Percentiles rank a stretch among this genome's conserved stretches.
Evolutionary conservation across 1,284 basidiomycete species (phyloP).

Genomic region (Cerrena zonata): DNA sequence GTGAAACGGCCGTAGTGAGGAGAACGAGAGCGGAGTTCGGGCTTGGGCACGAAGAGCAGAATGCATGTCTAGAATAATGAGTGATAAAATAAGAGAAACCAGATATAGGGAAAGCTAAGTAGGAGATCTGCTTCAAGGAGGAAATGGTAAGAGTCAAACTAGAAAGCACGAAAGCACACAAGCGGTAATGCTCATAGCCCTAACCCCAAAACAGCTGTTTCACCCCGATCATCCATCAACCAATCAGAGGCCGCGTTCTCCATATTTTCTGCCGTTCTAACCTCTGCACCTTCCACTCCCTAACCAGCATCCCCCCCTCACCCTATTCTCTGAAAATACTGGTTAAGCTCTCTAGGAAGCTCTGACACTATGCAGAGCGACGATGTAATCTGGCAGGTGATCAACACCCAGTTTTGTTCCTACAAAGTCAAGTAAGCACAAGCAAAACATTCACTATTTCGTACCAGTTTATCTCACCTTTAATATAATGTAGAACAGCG

Average conservation of each 20-base stretch:
- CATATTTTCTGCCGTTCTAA: constrained; percentile 4
- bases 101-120: not conserved
- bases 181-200: not conserved
- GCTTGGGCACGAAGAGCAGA: too few relatives aligned
- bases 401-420: constrained; percentile 90
- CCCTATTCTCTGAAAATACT: too few relatives aligned
- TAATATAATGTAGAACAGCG: constrained; percentile 54
- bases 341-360: not conserved
- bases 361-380: constrained; percentile 70
- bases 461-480: not conserved
- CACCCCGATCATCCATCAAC: not conserved
- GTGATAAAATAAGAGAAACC: too few relatives aligned
- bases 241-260: not conserved
- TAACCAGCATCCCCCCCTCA: not conserved
- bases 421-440: constrained; percentile 93
- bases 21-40: not conserved
- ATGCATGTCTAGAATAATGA: not conserved
- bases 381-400: constrained; percentile 94
- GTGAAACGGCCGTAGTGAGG: not conserved
- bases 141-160: not conserved
- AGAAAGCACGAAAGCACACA: not conserved
- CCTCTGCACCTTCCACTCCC: not conserved
- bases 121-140: not conserved
- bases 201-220: not conserved
- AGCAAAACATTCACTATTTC: not conserved